These are phyloP conservation scores for Eurotiales sp. DNA, from an alignment of 2,329 filamentous ascomycete genomes.

Conservation along the genomic window DNA sequence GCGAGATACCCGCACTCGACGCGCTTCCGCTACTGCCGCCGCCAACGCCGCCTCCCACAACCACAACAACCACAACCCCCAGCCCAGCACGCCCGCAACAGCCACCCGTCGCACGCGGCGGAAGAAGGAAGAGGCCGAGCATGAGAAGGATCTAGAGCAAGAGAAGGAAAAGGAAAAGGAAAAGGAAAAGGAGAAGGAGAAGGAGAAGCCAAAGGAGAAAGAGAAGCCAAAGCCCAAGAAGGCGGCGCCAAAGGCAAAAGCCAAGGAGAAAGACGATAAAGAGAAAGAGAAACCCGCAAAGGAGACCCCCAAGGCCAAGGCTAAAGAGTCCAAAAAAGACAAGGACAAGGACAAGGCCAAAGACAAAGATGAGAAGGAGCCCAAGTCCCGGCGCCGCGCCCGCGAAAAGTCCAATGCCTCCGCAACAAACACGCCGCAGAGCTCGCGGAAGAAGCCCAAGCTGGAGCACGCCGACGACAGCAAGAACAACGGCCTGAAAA, in stretches of 20 bases:
- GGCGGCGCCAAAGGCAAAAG: constrained; percentile 17
- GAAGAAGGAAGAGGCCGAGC: constrained; percentile 33
- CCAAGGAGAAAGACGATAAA: constrained; percentile 20
- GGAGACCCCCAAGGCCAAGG: too few relatives aligned
- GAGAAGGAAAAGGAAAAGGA: constrained; percentile 23
- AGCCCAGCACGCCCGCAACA: constrained; percentile 18
- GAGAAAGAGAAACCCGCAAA: constrained; percentile 19
- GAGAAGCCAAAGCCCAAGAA: constrained; percentile 13
- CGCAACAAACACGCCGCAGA: constrained; percentile 16
- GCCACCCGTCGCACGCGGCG: constrained; percentile 32
- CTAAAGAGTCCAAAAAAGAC: constrained; percentile 30
- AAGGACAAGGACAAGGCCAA: constrained; percentile 22
- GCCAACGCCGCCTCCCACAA: constrained; percentile 18
- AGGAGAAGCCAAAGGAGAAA: constrained; percentile 25
- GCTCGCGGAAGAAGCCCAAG: constrained; percentile 48
- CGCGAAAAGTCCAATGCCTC: constrained; percentile 33
- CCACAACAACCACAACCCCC: too few relatives aligned
- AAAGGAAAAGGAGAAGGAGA: constrained; percentile 20
- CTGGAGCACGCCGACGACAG: constrained; percentile 28
- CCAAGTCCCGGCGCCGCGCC: constrained; percentile 30
- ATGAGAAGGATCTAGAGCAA: constrained; percentile 25
- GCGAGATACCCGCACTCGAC: constrained; percentile 30
- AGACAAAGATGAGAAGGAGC: constrained; percentile 20
- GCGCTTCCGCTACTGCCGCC: constrained; percentile 24
- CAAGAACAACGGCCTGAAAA: constrained; percentile 12